phyloP scores from a whole-genome alignment of 495 filamentous ascomycete genomes.

The Penicillium steckii region DNA sequence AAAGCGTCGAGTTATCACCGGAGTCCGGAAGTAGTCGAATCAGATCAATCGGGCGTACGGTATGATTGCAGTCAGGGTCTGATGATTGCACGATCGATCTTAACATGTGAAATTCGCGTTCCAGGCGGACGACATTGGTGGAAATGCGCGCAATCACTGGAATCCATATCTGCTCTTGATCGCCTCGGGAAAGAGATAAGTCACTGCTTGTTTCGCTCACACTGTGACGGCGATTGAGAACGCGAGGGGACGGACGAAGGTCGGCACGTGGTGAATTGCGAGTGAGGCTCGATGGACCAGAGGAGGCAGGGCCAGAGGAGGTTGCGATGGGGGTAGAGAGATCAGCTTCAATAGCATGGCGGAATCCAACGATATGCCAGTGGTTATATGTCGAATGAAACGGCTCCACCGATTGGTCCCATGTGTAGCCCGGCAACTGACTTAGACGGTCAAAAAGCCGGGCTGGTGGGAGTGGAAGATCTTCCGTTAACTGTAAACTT shows the following conservation, averaged over 20 bases:
- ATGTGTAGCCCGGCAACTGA: constrained; percentile 71
- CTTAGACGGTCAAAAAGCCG: constrained; percentile 71
- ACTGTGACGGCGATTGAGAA: constrained; percentile 40
- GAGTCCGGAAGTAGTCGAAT: constrained; percentile 61
- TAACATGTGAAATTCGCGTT: constrained; percentile 79
- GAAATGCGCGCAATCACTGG: constrained; percentile 76
- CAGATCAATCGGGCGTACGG: constrained; percentile 72
- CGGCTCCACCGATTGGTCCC: constrained; percentile 68
- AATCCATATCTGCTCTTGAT: constrained; percentile 43
- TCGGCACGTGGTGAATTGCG: constrained; percentile 48
- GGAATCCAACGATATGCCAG: constrained; percentile 62
- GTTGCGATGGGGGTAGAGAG: constrained; percentile 44
- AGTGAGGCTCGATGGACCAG: constrained; percentile 43
- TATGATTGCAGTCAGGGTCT: constrained; percentile 72
- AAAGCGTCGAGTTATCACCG: constrained; percentile 61
- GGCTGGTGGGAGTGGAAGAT: constrained; percentile 65
- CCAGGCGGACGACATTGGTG: constrained; percentile 72
- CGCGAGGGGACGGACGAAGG: constrained; percentile 17
- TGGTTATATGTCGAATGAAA: constrained; percentile 82
- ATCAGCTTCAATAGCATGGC: constrained; percentile 41
- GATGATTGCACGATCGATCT: constrained; percentile 66
- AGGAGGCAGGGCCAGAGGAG: constrained; percentile 30
- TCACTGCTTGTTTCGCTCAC: constrained; percentile 54
- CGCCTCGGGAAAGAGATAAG: constrained; percentile 34
- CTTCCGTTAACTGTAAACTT: constrained; percentile 50